Evolutionary conservation across 805 yeast genomes (phyloP), one percentile per base, ranked within the genome.

Genomic region (Candida coleopterorum): DNA sequence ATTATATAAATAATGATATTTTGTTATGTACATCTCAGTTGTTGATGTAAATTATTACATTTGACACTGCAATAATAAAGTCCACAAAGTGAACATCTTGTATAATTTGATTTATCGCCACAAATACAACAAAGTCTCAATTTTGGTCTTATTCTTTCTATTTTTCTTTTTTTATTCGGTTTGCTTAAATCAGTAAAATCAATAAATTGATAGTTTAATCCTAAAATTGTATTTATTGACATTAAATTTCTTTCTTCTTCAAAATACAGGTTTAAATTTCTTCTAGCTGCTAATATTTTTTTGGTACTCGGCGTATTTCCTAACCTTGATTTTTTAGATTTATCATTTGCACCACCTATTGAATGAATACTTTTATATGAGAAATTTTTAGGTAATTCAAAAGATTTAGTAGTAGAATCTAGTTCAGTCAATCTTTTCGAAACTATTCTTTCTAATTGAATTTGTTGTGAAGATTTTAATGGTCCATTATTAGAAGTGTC

Each of bases 301-400:
- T 67, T 67, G 4, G 73, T 64, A 9, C 68, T 52, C 7, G 72
- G 72, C 11, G 73, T 67, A 36, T 64, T 64, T 4, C 73, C 73
- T 18, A 58, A 47, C 34, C 69, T 52, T 9, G 60, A 38, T 32
- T 53, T 54, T 15, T 36, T 31, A 12, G 40, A 32, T 35, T 48
- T 51, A 34, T 55, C 52, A 21, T 53, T 52, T 18, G 44, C 25
- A 42, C 47, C 29, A 32, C 41, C 44, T 36, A 36, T 41, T 15
- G 55, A 41, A 46, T 57, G 62, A 14, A 57, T 49, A 39, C 58
- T 55, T 25, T 58, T 56, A 44, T 62, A 65, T 12, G 56, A 49
- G 39, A 67, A 66, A 38, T 56, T 58, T 38, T 67, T 68, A 10
- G 73, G 71, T 24, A 67, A 49, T 36, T 68, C 73, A 38, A 68